phyloP scores from a whole-genome alignment of 148 eudicot genomes.

The Vaccinium vitisidaea region DNA sequence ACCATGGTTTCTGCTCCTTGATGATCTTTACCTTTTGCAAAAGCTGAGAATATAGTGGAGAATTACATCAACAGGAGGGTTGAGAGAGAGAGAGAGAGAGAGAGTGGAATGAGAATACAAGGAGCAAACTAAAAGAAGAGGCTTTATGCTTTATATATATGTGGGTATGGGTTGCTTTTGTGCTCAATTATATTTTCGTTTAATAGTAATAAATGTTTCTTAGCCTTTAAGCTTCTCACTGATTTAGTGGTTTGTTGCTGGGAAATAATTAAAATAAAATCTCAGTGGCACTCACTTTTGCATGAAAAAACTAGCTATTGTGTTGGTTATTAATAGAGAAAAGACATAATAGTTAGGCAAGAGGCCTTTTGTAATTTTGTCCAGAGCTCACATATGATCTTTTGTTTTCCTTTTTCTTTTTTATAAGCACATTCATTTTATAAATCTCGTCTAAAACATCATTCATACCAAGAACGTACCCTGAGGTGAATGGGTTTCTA shows the following conservation, averaged over 20 bases:
- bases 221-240: slow-evolving; percentile 41
- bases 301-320: neutral
- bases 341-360: too few species aligned
- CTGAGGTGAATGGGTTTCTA: too few species aligned
- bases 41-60: slow-evolving; percentile 56
- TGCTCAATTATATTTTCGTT: slow-evolving; percentile 21
- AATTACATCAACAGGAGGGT: slow-evolving; percentile 41
- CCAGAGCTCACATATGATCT: too few species aligned
- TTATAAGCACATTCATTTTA: too few species aligned
- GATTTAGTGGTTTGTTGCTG: neutral
- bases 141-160: slow-evolving; percentile 42
- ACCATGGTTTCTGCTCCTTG: slow-evolving; percentile 40
- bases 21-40: slow-evolving; percentile 53
- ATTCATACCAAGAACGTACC: too few species aligned
- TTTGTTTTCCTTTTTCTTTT: too few species aligned
- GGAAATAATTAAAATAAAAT: neutral
- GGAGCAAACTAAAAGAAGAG: slow-evolving; percentile 51
- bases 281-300: neutral
- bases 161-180: slow-evolving; percentile 25
- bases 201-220: slow-evolving; percentile 27
- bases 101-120: slow-evolving; percentile 44
- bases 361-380: too few species aligned
- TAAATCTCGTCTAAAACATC: too few species aligned
- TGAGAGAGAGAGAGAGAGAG: slow-evolving; percentile 20
- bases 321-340: neutral